Conservation (phyloP, 192 early-diverging fungal genomes). For the Coemansia sp. region DNA sequence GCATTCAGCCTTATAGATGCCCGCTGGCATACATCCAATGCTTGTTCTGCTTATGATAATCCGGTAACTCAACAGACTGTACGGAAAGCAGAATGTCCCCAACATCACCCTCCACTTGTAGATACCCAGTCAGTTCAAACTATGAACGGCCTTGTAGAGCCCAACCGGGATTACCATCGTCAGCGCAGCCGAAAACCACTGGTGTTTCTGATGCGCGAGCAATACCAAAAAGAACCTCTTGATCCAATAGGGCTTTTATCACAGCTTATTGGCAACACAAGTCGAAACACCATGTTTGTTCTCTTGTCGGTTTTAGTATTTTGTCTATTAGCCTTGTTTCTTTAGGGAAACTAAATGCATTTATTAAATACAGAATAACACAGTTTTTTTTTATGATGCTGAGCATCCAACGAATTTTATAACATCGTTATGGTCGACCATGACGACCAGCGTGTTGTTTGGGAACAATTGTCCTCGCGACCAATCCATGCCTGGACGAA, state of each 20-base stretch:
- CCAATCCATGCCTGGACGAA: slow-evolving; percentile 48
- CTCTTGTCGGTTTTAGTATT: not conserved
- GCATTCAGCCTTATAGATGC: slow-evolving; percentile 5
- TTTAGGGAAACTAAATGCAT: not conserved
- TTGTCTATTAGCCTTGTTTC: too few relatives aligned
- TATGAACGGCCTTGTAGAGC: too few relatives aligned
- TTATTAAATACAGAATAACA: not conserved
- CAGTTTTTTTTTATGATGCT: not conserved
- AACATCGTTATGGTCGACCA: slow-evolving; percentile 31
- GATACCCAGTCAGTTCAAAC: too few relatives aligned
- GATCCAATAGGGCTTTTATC: slow-evolving; percentile 12
- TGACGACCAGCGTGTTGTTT: slow-evolving; percentile 33
- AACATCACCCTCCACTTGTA: too few relatives aligned
- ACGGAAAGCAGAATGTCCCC: too few relatives aligned
- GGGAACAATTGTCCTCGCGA: slow-evolving; percentile 32
- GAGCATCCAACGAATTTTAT: slow-evolving; percentile 34
- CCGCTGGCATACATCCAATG: not conserved
- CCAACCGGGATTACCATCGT: too few relatives aligned
- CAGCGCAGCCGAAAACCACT: too few relatives aligned
- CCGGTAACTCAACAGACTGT: too few relatives aligned
- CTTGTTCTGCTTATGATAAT: too few relatives aligned
- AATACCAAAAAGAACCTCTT: not conserved
- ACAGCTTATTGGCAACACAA: slow-evolving; percentile 10
- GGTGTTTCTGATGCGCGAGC: too few relatives aligned
- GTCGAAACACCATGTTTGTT: slow-evolving; percentile 21